Base-by-base conservation (phyloP, 2,329 filamentous ascomycete genomes). In the Bertia moriformis region DNA sequence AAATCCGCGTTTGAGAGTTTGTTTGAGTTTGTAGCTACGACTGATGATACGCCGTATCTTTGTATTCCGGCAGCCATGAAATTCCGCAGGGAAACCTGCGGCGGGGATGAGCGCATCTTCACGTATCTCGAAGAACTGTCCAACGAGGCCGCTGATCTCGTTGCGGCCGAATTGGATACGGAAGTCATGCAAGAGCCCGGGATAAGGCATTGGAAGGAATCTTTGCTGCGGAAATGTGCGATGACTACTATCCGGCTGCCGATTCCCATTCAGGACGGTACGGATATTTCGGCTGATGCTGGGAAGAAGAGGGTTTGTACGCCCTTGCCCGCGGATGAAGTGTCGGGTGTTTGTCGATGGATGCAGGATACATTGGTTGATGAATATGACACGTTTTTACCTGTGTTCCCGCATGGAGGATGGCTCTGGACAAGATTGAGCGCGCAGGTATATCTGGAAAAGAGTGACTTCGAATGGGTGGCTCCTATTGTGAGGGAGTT, bases 11-110 rank as follows among this genome's bases (percentile, higher is more conserved):
- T 80, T 46, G 63, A 74, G 17, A 56, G 55, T 12, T 67, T 78
- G 33, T 86, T 86, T 50, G 67, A 78, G 45, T 79, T 73, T 43
- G 67, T 77, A 3, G 78, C 74, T 5, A 84, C 81, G 0, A 60
- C 70, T 17, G 80, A 87, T 51, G 71, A 69, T 41, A 64, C 69
- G 0, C 68, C 78, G 0, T 83, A 75, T 49, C 56, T 79, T 14
- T 79, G 71, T 50, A 57, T 83, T 2, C 65, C 71, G 0, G 69
- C 68, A 1, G 77, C 78, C 0, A 49, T 86, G 13, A 62, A 68
- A 32, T 86, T 77, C 59, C 69, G 82, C 14, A 49, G 63, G 4
- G 57, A 71, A 40, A 61, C 72, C 30, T 73, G 78, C 42, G 74
- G 75, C 32, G 79, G 82, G 37, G 82, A 87, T 46, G 59, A 67